Percentiles rank a stretch among this genome's conserved stretches.
Conservation (phyloP, 176 grass and related monocot genomes). For the Metroxylon sagu region DNA sequence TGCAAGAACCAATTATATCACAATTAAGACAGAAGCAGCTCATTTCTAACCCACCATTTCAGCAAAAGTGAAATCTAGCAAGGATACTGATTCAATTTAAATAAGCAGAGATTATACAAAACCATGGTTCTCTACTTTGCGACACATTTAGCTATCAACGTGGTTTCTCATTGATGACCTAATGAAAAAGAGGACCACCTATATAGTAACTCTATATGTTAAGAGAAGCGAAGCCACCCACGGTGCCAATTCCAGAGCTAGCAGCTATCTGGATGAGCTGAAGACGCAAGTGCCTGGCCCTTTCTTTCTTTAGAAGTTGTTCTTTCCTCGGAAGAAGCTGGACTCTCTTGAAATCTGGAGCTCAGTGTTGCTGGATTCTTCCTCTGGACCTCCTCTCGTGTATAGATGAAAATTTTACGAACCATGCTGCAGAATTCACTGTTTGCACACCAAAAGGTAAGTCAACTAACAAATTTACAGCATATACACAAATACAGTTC, state of each 20-base stretch:
- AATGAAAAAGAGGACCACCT: too few relatives aligned
- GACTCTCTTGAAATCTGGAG: conserved; percentile 43
- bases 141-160: too few relatives aligned
- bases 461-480: neutral
- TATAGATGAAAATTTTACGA: conserved; percentile 85
- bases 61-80: too few relatives aligned
- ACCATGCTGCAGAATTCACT: conserved; percentile 94
- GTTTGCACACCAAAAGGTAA: conserved; percentile 19
- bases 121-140: too few relatives aligned
- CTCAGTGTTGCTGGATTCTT: conserved; percentile 73
- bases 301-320: conserved; percentile 30
- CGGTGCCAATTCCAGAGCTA: conserved; percentile 24
- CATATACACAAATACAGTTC: neutral
- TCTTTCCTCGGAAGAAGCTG: conserved; percentile 38
- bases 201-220: too few relatives aligned
- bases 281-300: conserved; percentile 26
- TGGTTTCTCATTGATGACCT: too few relatives aligned
- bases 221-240: conserved; percentile 9
- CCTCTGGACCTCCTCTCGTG: conserved; percentile 71
- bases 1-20: too few relatives aligned
- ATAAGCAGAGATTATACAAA: too few relatives aligned
- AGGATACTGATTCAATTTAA: too few relatives aligned
- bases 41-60: too few relatives aligned
- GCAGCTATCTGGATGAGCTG: conserved; percentile 50
- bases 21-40: too few relatives aligned